Evolutionary conservation across 306 rosid genomes (phyloP), one percentile per base, ranked within the genome.

Genomic region (Quercus alba): DNA sequence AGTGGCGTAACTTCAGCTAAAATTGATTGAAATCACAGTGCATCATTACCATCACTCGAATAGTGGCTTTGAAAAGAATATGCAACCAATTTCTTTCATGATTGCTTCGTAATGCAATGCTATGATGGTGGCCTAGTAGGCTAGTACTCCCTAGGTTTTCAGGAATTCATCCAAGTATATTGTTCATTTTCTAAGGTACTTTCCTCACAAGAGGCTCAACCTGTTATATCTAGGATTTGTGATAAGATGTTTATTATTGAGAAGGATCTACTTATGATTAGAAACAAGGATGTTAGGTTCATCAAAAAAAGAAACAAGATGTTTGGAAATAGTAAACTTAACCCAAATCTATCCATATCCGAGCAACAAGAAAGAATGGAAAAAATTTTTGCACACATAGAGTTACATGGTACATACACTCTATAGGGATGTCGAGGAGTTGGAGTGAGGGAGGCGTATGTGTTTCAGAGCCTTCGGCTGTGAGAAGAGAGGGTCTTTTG

Each of bases 11-110:
- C 68, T 58, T 76, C 25, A 10, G 75, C 54, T 49, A 49, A 5
- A 72, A 8, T 15, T 14, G 56, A 17, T 5, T 26, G 20, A 25
- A 28, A 44, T 68, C 30, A 49, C 54, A 49, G 0, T 49, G 5
- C 54, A 49, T 49, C 54, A 49, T 49, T 49, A 13, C 54, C 15
- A 68, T 71, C 20, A n/a, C 25, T 59, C 57, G 19, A 74, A 78
- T 18, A 12, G 76, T 46, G 72, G 61, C 54, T 21, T 78, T 78
- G 82, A 78, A 78, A 78, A 59, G 20, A 71, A 71, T n/a, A 58
- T 59, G 44, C 54, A 49, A 71, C 82, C 44, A 78, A 76, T 44
- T 28, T 35, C 23, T 33, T 13, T 67, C 23, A 7, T 19, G 17
- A 25, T 46, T 20, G 26, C 18, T 35, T 4, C 23, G 6, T 35